Evolutionary conservation across 176 grass and related monocot genomes (phyloP), one percentile per base, ranked within the genome.

Genomic region (Poa annua): DNA sequence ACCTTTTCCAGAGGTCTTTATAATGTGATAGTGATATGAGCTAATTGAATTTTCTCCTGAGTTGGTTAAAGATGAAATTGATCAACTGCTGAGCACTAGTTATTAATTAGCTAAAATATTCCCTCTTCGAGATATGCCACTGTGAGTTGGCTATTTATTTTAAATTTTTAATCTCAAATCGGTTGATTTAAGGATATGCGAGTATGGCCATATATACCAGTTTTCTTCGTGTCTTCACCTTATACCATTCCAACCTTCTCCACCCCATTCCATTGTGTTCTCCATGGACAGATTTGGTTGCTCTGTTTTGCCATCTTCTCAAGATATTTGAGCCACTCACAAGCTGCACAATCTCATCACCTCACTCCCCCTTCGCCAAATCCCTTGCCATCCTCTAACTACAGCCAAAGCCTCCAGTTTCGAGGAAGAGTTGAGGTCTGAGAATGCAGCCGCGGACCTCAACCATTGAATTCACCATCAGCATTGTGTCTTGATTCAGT

Each of bases 401-500:
- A 25, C 60, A 16, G 12, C 12, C 12, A 11, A 16, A 64, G 26
- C 60, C 13, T 29, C 60, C 60, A 32, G 12, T 16, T 64, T 64
- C 5, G 12, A 63, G 60, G 60, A 63, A 63, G 11, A 60, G 29
- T 62, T 11, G 12, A 62, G 22, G 24, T 32, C 21, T 71, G 39
- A 47, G 21, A 21, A 45, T 71, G 68, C 12, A 14, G 41, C 41
- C 7, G 41, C 13, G 25, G n/a, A 21, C 12, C 25, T 71, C 39
- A 71, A 47, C 68, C 68, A 48, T 71, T 41, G 68, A 47, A 71
- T 71, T 71, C 24, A 12, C 68, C 13, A 42, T 72, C 22, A 72
- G 69, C 12, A 12, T 24, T 47, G 35, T 38, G 36, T 41, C 17
- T 69, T 38, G 66, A 42, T 42, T 32, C 66, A 42, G 20, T 69